Evolutionary conservation across 805 yeast species (phyloP), one percentile per base, ranked within the genome.

Genomic region (Diddensiella transvaalensis): DNA sequence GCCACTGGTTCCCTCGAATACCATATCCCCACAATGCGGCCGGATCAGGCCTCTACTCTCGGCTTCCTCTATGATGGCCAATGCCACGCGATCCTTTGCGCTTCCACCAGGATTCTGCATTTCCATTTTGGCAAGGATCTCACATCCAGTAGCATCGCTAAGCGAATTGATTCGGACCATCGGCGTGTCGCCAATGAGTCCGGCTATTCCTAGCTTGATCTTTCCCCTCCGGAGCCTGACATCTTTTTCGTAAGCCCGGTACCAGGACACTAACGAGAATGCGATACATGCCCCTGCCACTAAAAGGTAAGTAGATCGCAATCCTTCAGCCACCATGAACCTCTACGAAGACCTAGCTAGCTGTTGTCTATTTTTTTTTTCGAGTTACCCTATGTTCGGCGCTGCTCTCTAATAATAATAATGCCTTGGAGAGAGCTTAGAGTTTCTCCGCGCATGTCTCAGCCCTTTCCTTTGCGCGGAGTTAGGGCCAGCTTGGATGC

Each of bases 1-100:
- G 0, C 99, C 99, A 8, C 93, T 83, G 0, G 99, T 93, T 4
- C 99, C 99, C 69, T 91, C 99, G 64, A 82, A 89, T 1, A 91
- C 84, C 11, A 81, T 72, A 59, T 87, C 93, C 1, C 86, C 88
- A 45, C 73, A 67, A 38, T 78, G 64, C 0, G 87, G 85, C 3
- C 69, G 62, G 35, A 90, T 64, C 3, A 70, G 60, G 0, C 93
- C 93, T 40, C 59, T 43, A 3, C 56, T 47, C 61, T 87, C 96
- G 48, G 85, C 85, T 19, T 79, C 78, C 48, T 78, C 71, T 15
- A 91, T 84, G 40, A 91, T 84, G 2, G 93, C 87, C 18, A 86
- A 68, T 0, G 98, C 98, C 17, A 93, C 96, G 39, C 99, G 72
- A 63, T 91, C 99, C 58, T 91, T 91, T 3, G 98, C 96, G 44